Evolutionary conservation across 495 filamentous ascomycete species (phyloP).

Genomic region (Penicillium soppii): DNA sequence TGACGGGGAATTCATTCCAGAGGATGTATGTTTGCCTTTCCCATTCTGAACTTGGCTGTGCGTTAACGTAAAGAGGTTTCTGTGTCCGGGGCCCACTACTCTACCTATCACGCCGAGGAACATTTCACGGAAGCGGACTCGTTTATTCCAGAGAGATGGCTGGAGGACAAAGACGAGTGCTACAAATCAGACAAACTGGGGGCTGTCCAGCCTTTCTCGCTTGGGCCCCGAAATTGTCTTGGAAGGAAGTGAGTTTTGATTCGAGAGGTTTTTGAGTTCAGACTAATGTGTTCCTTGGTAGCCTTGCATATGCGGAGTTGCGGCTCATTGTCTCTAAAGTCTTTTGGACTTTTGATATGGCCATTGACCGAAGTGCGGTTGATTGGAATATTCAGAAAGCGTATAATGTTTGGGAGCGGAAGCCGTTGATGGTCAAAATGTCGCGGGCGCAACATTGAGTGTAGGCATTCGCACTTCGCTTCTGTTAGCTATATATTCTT

Average conservation of each 20-base stretch:
- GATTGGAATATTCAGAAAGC: conserved; percentile 39
- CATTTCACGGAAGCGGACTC: conserved; percentile 23
- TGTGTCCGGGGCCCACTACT: not conserved
- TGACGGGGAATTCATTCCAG: conserved; percentile 35
- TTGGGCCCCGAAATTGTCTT: conserved; percentile 41
- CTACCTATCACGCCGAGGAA: conserved; percentile 11
- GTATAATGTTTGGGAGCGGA: conserved; percentile 35
- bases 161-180: conserved; percentile 18
- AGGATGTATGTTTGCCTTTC: conserved; percentile 17
- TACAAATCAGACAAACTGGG: conserved; percentile 25
- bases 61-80: not conserved
- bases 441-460: not conserved
- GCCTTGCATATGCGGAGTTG: conserved; percentile 54
- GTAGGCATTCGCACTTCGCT: not conserved
- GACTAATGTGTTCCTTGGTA: conserved; percentile 5
- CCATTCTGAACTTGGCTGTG: not conserved
- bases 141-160: conserved; percentile 44
- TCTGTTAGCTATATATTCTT: too few species aligned
- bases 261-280: not conserved
- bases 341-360: conserved; percentile 54
- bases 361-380: conserved; percentile 26
- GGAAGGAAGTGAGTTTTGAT: conserved; percentile 28
- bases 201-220: conserved; percentile 34
- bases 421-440: conserved; percentile 27
- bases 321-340: conserved; percentile 50